Base-by-base conservation (phyloP, 148 eudicot species). In the Cornus florida region DNA sequence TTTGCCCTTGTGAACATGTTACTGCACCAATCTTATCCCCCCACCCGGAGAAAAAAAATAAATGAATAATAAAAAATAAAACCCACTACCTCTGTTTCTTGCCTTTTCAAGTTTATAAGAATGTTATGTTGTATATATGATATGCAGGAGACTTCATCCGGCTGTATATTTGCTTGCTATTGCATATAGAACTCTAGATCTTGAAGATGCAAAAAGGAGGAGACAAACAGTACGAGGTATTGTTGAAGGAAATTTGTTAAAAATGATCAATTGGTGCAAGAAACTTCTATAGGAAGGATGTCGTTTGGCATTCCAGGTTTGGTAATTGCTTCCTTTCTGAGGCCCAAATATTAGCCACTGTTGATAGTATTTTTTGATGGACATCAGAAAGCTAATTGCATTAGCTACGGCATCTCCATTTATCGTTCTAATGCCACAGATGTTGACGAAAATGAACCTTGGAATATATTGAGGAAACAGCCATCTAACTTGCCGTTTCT, bases 91-190 rank as follows among this genome's bases (percentile, higher is more conserved):
- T 43, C 48, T 43, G 10, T 43, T 43, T 43, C 48, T 43, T 43
- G 9, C 10, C 6, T 5, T 6, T 43, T 43, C 48, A 43, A 43
- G 48, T 43, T 43, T 43, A 4, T 43, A 43, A 6, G 48, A 6
- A 43, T 43, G 8, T 6, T 39, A 65, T 9, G 24, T 69, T 71
- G 7, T 75, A 7, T 69, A 65, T 23, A 62, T 62, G 65, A 43
- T 84, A 33, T 82, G 72, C 92, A 95, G 99, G 90, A 89, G 97
- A 86, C 90, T 95, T 84, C 99, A 95, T 77, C 99, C 99, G 73
- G 98, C 98, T 79, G 79, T 95, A 67, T 95, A 95, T 85, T 91
- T 95, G 90, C 94, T 95, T 74, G 88, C 91, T 78, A 92, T 95
- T 83, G 99, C 97, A 66, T 95, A 95, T 84, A 84, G 99, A 83